These are phyloP conservation scores for Aegilops speltoides DNA, from an alignment of 176 grass and related monocot genomes.

Conservation along the genomic window DNA sequence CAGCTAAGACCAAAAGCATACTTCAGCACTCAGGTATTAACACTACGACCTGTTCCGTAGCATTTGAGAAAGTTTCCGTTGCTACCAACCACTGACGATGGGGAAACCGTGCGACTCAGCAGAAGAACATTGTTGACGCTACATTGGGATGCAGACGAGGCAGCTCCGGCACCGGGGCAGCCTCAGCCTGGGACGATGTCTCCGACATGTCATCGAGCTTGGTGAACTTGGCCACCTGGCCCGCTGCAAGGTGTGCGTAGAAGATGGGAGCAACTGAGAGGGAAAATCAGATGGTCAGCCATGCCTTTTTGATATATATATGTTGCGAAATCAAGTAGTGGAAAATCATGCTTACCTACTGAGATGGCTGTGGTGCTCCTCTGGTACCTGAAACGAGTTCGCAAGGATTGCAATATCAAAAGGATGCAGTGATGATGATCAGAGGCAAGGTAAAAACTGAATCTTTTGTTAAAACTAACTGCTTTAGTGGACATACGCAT, in stretches of 20 bases:
- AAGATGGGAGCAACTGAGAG: conserved; percentile 52
- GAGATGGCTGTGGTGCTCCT: conserved; percentile 62
- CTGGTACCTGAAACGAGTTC: conserved; percentile 40
- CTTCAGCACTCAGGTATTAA: background rate
- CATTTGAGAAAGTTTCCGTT: background rate
- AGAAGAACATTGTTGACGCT: conserved; percentile 59
- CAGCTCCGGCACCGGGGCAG: conserved; percentile 14
- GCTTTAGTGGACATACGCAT: conserved; percentile 38
- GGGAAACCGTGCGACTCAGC: conserved; percentile 5
- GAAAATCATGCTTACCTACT: conserved; percentile 31
- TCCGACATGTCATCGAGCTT: conserved; percentile 43
- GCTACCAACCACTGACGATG: background rate
- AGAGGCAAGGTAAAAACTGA: background rate
- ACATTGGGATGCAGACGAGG: conserved; percentile 39
- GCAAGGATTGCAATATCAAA: background rate
- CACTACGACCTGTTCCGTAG: background rate
- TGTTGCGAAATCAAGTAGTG: background rate
- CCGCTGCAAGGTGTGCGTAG: conserved; percentile 55
- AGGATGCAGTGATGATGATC: background rate
- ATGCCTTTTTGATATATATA: background rate
- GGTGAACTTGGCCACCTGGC: conserved; percentile 50
- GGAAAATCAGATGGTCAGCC: background rate
- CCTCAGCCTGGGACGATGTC: conserved; percentile 5
- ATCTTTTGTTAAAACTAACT: background rate
- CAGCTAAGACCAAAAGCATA: background rate